A percentile compares a stretch with the other conserved stretches of the same genome.
phyloP scores from a whole-genome alignment of 2,329 filamentous ascomycete genomes.

The Leptographium wingfieldii region DNA sequence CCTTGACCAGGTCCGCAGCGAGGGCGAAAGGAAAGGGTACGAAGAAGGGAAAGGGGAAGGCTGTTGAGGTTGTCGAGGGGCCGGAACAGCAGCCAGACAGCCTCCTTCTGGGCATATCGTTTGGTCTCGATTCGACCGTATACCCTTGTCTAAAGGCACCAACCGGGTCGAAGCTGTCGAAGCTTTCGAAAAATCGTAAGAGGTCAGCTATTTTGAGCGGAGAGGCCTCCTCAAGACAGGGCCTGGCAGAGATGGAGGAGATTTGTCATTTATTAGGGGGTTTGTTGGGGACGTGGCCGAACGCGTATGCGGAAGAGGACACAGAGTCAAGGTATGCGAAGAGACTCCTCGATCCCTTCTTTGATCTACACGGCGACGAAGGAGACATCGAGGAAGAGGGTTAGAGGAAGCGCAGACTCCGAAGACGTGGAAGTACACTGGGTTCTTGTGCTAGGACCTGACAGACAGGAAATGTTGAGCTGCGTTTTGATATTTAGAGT shows the following conservation, averaged over 20 bases:
- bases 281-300: not conserved
- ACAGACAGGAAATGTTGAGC: no score
- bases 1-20: no score
- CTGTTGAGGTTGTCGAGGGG: not conserved
- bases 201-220: no score
- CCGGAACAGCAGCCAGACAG: not conserved
- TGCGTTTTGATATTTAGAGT: no score
- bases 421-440: no score
- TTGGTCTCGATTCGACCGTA: not conserved
- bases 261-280: not conserved
- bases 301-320: not conserved
- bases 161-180: no score
- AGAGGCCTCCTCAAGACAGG: no score
- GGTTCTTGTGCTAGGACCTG: no score
- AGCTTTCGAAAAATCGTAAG: no score
- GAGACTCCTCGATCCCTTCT: not conserved
- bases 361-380: not conserved
- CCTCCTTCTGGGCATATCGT: not conserved
- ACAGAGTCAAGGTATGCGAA: not conserved
- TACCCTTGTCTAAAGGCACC: not conserved
- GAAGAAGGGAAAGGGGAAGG: not conserved
- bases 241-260: not conserved
- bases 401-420: not conserved
- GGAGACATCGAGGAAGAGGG: no score
- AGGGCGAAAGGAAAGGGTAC: not conserved